Evolutionary conservation across 164 flowering plant genomes (phyloP).

Genomic region (Vitis rotundifolia): DNA sequence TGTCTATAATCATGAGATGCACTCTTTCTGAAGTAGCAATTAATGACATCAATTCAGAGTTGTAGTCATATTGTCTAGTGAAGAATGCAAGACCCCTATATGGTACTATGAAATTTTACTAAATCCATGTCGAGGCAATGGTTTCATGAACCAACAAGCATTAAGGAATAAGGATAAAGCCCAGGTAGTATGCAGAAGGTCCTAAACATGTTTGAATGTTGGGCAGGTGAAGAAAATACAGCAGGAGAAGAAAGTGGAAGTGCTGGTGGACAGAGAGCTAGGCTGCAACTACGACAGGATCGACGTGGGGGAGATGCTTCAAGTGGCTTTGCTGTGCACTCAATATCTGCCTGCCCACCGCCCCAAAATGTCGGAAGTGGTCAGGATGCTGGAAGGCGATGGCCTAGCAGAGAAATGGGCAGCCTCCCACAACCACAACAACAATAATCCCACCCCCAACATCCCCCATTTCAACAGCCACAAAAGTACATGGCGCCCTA

Average conservation of each 20-base stretch:
- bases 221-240: slow-evolving; percentile 74
- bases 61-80: too few species aligned
- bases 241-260: slow-evolving; percentile 73
- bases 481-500: slow-evolving; percentile 12
- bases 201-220: not conserved
- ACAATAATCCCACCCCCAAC: slow-evolving; percentile 15
- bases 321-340: slow-evolving; percentile 86
- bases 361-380: slow-evolving; percentile 87
- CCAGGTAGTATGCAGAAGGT: too few species aligned
- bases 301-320: slow-evolving; percentile 83
- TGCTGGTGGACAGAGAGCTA: slow-evolving; percentile 65
- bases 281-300: slow-evolving; percentile 63
- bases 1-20: too few species aligned
- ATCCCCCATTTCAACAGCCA: not conserved
- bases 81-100: too few species aligned
- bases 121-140: not conserved
- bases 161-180: too few species aligned
- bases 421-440: slow-evolving; percentile 50
- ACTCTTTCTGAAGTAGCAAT: too few species aligned
- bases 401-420: slow-evolving; percentile 92
- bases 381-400: slow-evolving; percentile 88
- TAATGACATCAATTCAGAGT: too few species aligned
- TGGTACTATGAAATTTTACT: not conserved
- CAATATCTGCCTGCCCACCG: slow-evolving; percentile 74
- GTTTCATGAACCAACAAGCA: too few species aligned